Evolutionary conservation across 1,284 basidiomycete genomes (phyloP).

Genomic region (Cutaneotrichosporon cyanovorans): DNA sequence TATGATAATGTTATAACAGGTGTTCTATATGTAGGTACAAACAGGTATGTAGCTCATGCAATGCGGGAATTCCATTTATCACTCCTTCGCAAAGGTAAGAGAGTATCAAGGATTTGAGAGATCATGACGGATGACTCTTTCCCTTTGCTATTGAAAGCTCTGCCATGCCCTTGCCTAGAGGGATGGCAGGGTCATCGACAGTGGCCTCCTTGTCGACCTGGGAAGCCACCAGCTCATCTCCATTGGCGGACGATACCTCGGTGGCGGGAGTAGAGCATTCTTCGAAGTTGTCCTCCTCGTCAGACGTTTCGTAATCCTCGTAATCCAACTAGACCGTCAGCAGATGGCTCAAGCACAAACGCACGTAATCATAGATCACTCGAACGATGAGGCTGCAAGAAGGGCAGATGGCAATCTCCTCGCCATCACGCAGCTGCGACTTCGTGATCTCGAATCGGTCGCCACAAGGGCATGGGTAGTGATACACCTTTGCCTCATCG

Average conservation of each 20-base stretch:
- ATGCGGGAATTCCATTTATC: too few relatives aligned
- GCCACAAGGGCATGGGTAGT: constrained; percentile 97
- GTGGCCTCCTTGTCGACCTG: neutral
- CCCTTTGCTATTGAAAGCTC: too few relatives aligned
- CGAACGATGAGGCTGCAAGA: constrained; percentile 90
- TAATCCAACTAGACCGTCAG: constrained; percentile 39
- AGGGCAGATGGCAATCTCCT: constrained; percentile 95
- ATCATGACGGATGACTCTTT: too few relatives aligned
- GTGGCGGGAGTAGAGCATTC: constrained; percentile 8
- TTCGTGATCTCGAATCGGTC: constrained; percentile 96
- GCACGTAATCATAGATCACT: constrained; percentile 89
- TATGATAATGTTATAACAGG: too few relatives aligned
- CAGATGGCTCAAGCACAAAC: constrained; percentile 37
- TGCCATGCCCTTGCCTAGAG: too few relatives aligned
- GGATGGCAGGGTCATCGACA: neutral
- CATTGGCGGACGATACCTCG: constrained; percentile 2
- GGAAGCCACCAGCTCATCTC: neutral
- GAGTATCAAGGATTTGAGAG: too few relatives aligned
- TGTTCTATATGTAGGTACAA: too few relatives aligned
- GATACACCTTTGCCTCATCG: constrained; percentile 68
- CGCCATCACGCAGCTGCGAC: constrained; percentile 76
- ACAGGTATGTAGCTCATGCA: too few relatives aligned
- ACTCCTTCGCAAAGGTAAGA: too few relatives aligned
- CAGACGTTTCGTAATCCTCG: constrained; percentile 45
- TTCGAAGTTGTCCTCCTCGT: constrained; percentile 28